Conservation (phyloP, 78 protist species). For the Planoprotostelium fungivorum region DNA sequence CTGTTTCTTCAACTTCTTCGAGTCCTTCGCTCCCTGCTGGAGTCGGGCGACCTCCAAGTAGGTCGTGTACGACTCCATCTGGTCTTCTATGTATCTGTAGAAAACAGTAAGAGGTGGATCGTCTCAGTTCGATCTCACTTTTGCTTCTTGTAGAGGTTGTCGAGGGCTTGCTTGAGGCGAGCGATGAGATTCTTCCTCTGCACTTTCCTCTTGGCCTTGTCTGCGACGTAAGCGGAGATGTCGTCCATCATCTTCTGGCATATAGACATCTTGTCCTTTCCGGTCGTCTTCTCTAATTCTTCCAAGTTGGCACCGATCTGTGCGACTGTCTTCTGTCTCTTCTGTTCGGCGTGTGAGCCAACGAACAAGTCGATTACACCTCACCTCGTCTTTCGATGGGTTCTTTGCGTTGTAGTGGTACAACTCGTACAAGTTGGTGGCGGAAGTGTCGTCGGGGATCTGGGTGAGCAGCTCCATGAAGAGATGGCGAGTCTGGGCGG, state of each 20-base stretch:
- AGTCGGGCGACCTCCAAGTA: conserved; percentile 30
- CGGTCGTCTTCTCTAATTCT: background rate
- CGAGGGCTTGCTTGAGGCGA: background rate
- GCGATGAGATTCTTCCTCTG: background rate
- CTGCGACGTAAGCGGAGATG: background rate
- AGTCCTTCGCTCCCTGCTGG: background rate
- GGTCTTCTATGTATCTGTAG: conserved; percentile 42
- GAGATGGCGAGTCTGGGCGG: background rate
- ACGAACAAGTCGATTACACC: background rate
- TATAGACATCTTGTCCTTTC: background rate
- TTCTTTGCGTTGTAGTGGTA: background rate
- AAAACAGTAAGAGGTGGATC: background rate
- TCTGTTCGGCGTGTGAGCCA: background rate
- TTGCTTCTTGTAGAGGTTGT: background rate
- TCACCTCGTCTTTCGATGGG: background rate
- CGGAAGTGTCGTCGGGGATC: background rate
- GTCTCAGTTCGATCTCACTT: background rate
- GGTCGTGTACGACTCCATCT: conserved; percentile 32
- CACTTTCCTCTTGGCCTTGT: background rate
- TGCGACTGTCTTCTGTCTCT: background rate
- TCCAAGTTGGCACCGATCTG: background rate
- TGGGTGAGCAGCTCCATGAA: background rate
- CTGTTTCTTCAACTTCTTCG: background rate
- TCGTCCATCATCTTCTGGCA: background rate
- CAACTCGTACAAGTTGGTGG: background rate